Evolutionary conservation across 345 rosid genomes (phyloP).

Genomic region (Draba incana): DNA sequence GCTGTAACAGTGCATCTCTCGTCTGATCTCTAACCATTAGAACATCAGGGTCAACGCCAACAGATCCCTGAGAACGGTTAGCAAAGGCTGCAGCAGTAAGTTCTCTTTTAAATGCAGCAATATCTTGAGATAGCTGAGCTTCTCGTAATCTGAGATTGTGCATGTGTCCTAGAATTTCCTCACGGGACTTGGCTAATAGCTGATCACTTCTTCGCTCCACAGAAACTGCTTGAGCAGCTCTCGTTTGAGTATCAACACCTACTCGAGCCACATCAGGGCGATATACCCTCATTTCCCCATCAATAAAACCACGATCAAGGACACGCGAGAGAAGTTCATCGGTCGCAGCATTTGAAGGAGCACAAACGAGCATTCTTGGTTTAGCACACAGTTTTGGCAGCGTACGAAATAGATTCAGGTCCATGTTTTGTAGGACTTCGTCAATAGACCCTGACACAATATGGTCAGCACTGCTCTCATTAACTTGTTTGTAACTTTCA

Average conservation of each 20-base stretch:
- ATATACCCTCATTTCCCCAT: conserved; percentile 98
- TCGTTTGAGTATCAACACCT: conserved; percentile 97
- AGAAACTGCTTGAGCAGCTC: conserved; percentile 99
- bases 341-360: conserved; percentile 99
- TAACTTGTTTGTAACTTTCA: conserved; percentile 89
- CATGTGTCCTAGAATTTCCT: conserved; percentile 87
- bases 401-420: conserved; percentile 88
- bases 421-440: conserved; percentile 99
- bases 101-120: conserved; percentile 74
- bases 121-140: conserved; percentile 76
- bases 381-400: conserved; percentile 96
- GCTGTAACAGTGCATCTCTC: conserved; percentile 83
- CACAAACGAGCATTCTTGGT: conserved; percentile 99
- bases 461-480: conserved; percentile 69
- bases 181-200: conserved; percentile 78
- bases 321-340: conserved; percentile 98
- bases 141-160: conserved; percentile 77
- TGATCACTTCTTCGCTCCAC: conserved; percentile 98
- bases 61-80: conserved; percentile 92
- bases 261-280: conserved; percentile 98
- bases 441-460: conserved; percentile 84
- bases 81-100: conserved; percentile 77
- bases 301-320: conserved; percentile 98
- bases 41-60: conserved; percentile 96
- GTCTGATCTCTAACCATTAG: conserved; percentile 90